A percentile compares a stretch with the other conserved stretches of the same genome.
Evolutionary conservation across 148 eudicot species (phyloP).

Genomic region (Selenicereus undatus): DNA sequence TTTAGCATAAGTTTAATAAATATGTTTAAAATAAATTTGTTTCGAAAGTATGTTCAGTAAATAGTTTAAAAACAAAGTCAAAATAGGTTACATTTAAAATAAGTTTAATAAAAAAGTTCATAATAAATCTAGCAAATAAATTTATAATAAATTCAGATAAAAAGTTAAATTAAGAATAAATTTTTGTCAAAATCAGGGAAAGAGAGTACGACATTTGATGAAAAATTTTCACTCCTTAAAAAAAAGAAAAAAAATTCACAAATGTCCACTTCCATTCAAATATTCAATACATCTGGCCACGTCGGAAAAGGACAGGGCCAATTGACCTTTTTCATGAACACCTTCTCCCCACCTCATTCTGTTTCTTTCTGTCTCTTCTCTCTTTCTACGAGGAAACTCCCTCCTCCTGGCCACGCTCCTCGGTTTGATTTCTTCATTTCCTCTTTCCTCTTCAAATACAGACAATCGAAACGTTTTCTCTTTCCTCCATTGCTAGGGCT

Average conservation of each 20-base stretch:
- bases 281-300: not conserved
- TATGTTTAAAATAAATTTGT: too few relatives aligned
- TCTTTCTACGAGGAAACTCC: not conserved
- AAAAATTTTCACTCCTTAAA: too few relatives aligned
- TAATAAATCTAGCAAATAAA: too few relatives aligned
- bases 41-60: too few relatives aligned
- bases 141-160: too few relatives aligned
- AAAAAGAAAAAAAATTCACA: not conserved
- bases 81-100: too few relatives aligned
- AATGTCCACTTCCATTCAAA: not conserved
- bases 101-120: too few relatives aligned
- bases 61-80: too few relatives aligned
- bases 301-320: not conserved
- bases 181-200: too few relatives aligned
- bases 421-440: not conserved
- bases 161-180: too few relatives aligned
- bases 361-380: not conserved
- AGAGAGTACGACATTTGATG: too few relatives aligned
- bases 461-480: not conserved
- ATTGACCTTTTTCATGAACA: not conserved
- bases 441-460: not conserved
- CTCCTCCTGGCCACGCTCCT: not conserved
- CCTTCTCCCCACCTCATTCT: not conserved
- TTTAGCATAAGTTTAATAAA: too few relatives aligned
- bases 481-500: not conserved